Evolutionary conservation across 2,329 filamentous ascomycete genomes (phyloP), one percentile per base, ranked within the genome.

Genomic region (Claviceps sp.): DNA sequence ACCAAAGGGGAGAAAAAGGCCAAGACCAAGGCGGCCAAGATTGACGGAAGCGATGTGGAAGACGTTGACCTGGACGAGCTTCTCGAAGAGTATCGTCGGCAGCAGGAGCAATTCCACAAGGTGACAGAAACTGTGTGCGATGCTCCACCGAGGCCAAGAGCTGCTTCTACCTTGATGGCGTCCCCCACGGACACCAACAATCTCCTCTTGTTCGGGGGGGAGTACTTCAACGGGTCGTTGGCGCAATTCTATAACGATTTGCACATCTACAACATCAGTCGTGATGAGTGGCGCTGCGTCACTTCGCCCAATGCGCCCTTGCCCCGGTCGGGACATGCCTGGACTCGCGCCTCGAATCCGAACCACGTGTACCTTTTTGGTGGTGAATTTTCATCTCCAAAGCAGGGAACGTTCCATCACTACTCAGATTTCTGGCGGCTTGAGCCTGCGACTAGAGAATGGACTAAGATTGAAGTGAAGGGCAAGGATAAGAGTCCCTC

Each of bases 381-480:
- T 57, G 93, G 91, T 55, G 93, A 98, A 69, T 98, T 98, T 67
- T 94, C 87, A 53, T 91, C 85, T 30, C 93, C 93, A 2, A 97
- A 96, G 65, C 93, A 97, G 69, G 93, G 93, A 4, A 97, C 91
- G 0, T 98, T 98, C 63, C 96, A 98, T 67, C 93, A 98, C 69
- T 98, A 98, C 72, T 95, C 95, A 62, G 93, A 97, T 70, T 97
- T 98, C 66, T 98, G 93, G 91, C 78, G 85, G 48, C 77, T 97
- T 44, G 90, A 97, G 63, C 86, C 91, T 0, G 78, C 77, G 8
- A 83, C 80, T 7, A 78, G 89, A 60, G 93, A 98, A 71, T 98
- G 93, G 93, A 86, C 82, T 52, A 85, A 90, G 55, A 75, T 98
- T 37, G 93, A 98, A 66, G 77, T 76, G 60, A 80, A 79, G 71